phyloP scores from a whole-genome alignment of 2,329 filamentous ascomycete species.

The Fusarium siculi region DNA sequence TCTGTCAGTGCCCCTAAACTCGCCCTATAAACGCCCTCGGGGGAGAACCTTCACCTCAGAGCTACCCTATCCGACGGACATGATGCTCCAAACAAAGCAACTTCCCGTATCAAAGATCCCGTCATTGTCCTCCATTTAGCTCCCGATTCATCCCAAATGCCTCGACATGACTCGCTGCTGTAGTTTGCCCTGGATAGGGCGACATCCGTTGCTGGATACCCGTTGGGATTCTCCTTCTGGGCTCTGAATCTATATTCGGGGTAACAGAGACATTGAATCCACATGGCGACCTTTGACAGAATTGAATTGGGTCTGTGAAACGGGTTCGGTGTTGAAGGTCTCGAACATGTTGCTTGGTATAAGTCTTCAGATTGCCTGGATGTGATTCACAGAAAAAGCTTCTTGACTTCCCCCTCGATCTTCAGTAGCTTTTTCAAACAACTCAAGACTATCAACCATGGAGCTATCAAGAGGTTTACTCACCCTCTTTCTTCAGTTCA shows the following conservation, averaged over 20 bases:
- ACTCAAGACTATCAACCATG: conserved; percentile 15
- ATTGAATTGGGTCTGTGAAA: conserved; percentile 17
- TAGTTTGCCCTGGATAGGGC: conserved; percentile 1
- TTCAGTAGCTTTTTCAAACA: background rate
- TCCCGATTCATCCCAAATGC: conserved; percentile 9
- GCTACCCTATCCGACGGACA: background rate
- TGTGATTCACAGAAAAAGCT: conserved; percentile 11
- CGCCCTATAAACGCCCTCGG: background rate
- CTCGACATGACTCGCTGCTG: conserved; percentile 20
- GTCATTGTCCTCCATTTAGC: conserved; percentile 21
- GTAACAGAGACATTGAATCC: conserved; percentile 37
- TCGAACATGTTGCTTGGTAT: conserved; percentile 13
- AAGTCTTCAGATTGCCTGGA: background rate
- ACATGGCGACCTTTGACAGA: background rate
- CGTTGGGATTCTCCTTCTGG: background rate
- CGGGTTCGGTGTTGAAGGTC: conserved; percentile 11
- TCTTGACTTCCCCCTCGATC: background rate
- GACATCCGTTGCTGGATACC: conserved; percentile 6
- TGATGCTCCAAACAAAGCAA: conserved; percentile 18
- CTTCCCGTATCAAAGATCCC: conserved; percentile 19
- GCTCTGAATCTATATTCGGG: conserved; percentile 13
- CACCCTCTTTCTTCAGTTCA: background rate
- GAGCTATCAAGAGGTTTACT: conserved; percentile 8
- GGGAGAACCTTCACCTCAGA: background rate
- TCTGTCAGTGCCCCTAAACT: background rate